Percentiles rank a stretch among this genome's conserved stretches.
phyloP scores from a whole-genome alignment of 2,329 filamentous ascomycete species.

The Fusarium humuli region DNA sequence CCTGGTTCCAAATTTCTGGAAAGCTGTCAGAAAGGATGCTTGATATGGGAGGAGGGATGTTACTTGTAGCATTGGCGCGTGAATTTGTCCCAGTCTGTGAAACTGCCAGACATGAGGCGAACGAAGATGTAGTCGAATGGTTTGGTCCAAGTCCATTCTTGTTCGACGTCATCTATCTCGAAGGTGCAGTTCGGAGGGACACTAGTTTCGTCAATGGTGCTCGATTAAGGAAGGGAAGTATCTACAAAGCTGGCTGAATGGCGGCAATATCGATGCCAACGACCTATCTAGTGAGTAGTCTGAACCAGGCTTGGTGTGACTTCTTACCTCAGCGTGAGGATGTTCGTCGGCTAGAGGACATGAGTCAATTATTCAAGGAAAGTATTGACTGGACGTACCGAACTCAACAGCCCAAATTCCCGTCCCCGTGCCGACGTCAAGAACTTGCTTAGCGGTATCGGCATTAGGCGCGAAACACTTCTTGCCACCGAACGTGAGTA shows the following conservation, averaged over 20 bases:
- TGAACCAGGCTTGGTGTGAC: accelerated
- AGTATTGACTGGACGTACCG: no score
- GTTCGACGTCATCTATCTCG: slow-evolving; percentile 26
- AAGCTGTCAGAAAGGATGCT: no score
- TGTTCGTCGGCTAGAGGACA: slow-evolving; percentile 33
- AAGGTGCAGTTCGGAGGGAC: slow-evolving; percentile 23
- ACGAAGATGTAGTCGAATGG: slow-evolving; percentile 33
- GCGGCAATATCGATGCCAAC: slow-evolving; percentile 25
- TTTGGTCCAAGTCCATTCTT: slow-evolving; percentile 28
- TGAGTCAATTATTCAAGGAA: no score
- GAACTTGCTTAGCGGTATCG: slow-evolving; percentile 19
- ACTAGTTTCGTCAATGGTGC: accelerated
- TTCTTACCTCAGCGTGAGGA: slow-evolving; percentile 25
- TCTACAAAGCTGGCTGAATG: slow-evolving; percentile 28
- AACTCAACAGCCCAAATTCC: slow-evolving; percentile 35
- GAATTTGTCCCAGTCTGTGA: slow-evolving; percentile 29
- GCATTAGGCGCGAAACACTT: slow-evolving; percentile 11
- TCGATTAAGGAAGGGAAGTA: accelerated
- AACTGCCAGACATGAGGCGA: slow-evolving; percentile 30
- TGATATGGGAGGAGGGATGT: no score
- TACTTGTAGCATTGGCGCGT: slow-evolving; percentile 4
- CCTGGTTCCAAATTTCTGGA: background rate
- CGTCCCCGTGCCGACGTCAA: slow-evolving; percentile 31
- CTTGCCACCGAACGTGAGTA: slow-evolving; percentile 24
- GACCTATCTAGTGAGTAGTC: no score